Percentiles rank a stretch among this genome's conserved stretches.
phyloP scores from a whole-genome alignment of 2,329 filamentous ascomycete genomes.

The Paramyrothecium roridum region DNA sequence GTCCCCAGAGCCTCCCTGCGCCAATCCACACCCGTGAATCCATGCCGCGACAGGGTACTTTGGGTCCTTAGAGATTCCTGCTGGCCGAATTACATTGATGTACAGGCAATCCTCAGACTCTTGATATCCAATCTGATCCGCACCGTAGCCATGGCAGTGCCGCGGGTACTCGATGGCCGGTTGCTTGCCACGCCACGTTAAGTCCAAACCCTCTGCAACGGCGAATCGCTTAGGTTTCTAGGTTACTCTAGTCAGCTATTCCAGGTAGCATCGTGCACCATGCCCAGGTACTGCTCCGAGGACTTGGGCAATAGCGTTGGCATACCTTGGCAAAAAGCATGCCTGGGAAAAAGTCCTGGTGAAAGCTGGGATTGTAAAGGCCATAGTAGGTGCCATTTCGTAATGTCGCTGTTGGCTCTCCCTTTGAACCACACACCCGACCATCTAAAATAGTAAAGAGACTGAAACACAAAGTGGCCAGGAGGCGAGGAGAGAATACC shows the following conservation, averaged over 20 bases:
- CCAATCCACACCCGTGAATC: not conserved
- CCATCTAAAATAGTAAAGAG: slow-evolving; percentile 1
- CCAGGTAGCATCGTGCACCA: not conserved
- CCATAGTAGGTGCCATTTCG: slow-evolving; percentile 30
- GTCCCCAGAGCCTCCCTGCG: not conserved
- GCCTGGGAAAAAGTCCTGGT: slow-evolving; percentile 44
- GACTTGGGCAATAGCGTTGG: not conserved
- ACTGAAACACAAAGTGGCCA: slow-evolving; percentile 1
- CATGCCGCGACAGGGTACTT: not conserved
- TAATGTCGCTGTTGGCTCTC: slow-evolving; percentile 2
- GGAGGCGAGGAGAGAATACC: not conserved
- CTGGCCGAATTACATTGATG: slow-evolving; percentile 2
- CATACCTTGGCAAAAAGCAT: slow-evolving; percentile 43
- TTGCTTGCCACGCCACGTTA: slow-evolving; percentile 33
- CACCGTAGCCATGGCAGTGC: slow-evolving; percentile 45
- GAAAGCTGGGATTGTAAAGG: slow-evolving; percentile 28
- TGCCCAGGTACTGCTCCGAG: not conserved
- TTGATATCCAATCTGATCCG: slow-evolving; percentile 10
- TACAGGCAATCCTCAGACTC: slow-evolving; percentile 5
- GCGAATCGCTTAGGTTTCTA: slow-evolving; percentile 4
- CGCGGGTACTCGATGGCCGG: slow-evolving; percentile 41
- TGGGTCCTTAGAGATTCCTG: not conserved
- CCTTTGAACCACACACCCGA: slow-evolving; percentile 2
- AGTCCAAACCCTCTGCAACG: slow-evolving; percentile 36
- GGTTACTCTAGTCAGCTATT: not conserved